A percentile compares a stretch with the other conserved stretches of the same genome.
phyloP scores from a whole-genome alignment of 139 green algal species.

The Asterochloris erici region DNA sequence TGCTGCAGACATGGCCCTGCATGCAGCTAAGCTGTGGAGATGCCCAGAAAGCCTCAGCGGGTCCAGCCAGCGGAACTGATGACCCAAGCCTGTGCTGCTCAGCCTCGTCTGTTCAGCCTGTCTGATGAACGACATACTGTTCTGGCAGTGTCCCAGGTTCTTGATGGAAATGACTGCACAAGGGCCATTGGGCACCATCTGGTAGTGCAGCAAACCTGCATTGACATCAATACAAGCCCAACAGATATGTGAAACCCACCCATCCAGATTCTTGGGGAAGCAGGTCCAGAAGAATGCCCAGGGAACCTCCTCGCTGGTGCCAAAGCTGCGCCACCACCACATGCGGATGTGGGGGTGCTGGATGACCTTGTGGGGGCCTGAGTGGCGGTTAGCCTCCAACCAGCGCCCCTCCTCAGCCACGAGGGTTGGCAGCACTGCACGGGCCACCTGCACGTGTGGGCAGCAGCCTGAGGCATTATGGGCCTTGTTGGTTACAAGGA shows the following conservation, averaged over 20 bases:
- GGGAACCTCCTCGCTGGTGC: conserved; percentile 7
- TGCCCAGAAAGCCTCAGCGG: too few species aligned
- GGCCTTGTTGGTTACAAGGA: background rate
- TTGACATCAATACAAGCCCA: background rate
- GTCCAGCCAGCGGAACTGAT: background rate
- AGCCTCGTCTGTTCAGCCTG: background rate
- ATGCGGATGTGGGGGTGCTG: conserved; percentile 14
- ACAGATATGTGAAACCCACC: background rate
- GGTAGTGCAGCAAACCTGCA: background rate
- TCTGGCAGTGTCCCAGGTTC: background rate
- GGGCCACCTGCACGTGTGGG: background rate
- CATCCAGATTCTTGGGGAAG: conserved; percentile 19
- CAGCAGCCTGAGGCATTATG: background rate
- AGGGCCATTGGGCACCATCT: too few species aligned
- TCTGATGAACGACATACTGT: background rate
- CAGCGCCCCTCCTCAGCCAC: conserved; percentile 14
- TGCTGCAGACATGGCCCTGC: background rate
- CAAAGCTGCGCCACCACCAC: conserved; percentile 22
- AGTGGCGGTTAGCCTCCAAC: background rate
- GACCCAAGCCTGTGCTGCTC: background rate
- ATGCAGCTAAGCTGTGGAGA: background rate
- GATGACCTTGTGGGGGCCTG: conserved; percentile 13
- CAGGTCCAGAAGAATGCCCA: conserved; percentile 21
- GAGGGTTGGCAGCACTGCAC: background rate
- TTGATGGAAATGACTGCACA: background rate